Evolutionary conservation across 2,329 filamentous ascomycete species (phyloP).

Genomic region (Lachnellula subtilissima): DNA sequence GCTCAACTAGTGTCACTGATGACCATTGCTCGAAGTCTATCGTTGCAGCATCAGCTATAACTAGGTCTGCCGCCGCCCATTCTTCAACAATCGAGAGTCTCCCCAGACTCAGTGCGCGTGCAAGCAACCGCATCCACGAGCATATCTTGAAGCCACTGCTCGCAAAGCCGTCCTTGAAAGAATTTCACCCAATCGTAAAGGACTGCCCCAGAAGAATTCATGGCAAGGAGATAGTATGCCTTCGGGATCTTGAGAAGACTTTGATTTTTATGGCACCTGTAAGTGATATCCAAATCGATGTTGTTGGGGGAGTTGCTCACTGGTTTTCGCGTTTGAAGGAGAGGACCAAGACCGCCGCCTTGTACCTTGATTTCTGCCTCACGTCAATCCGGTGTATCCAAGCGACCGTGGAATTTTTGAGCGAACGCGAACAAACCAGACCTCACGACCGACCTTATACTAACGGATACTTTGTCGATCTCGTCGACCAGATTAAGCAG

Average conservation of each 20-base stretch:
- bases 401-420: conserved; percentile 79
- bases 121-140: conserved; percentile 73
- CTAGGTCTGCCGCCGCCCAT: conserved; percentile 50
- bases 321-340: conserved; percentile 66
- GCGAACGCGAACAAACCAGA: conserved; percentile 79
- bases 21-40: conserved; percentile 36
- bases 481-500: conserved; percentile 86
- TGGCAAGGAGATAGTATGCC: conserved; percentile 80
- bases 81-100: conserved; percentile 45
- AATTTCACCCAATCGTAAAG: conserved; percentile 74
- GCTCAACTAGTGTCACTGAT: conserved; percentile 37
- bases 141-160: conserved; percentile 75
- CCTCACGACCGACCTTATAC: conserved; percentile 86
- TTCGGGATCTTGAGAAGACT: conserved; percentile 91
- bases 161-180: conserved; percentile 65
- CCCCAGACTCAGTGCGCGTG: conserved; percentile 61
- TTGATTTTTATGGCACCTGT: conserved; percentile 88
- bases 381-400: conserved; percentile 86
- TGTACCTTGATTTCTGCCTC: conserved; percentile 85
- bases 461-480: conserved; percentile 94
- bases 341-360: conserved; percentile 62
- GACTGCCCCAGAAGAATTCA: conserved; percentile 75
- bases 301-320: conserved; percentile 64
- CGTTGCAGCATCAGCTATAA: conserved; percentile 52
- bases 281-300: conserved; percentile 60